Base-by-base conservation (phyloP, 495 filamentous ascomycete species). In the Lasiosphaeris hirsuta region DNA sequence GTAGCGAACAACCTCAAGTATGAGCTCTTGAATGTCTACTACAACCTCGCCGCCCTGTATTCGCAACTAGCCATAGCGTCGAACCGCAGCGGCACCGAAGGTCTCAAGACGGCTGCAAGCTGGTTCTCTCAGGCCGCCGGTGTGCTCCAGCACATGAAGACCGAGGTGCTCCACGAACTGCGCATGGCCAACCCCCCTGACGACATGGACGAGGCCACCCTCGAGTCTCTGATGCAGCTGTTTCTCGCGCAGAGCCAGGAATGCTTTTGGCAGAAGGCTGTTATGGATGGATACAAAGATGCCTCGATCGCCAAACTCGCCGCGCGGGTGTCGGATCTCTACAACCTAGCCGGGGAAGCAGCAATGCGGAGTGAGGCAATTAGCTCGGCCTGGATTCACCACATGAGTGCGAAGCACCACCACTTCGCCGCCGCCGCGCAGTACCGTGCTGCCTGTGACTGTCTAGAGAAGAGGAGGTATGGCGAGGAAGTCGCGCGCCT, bases 251-350 rank as follows among this genome's bases (percentile, higher is more conserved):
- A 98, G 67, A 91, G 86, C 37, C 94, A 98, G 63, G 94, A 98
- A 71, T 97, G 93, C 68, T 97, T 93, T 71, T 98, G 94, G 94
- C 87, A 93, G 53, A 97, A 96, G 67, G 94, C 95, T 2, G 94
- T 96, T 17, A 93, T 92, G 78, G 94, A 97, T 67, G 86, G 86
- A 10, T 81, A 96, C 67, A 96, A 95, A 65, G 94, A 98, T 67
- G 87, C 83, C 9, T 88, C 88, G 0, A 96, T 98, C 52, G 89
- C 94, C 4, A 92, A 91, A 67, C 77, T 98, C 3, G 94, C 94
- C 10, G 91, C 90, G 0, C 87, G 93, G 57, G 92, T 97, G 2
- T 96, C 90, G 0, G 94, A 98, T 67, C 84, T 94, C 36, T 98
- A 97, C 69, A 88, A 84, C 30, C 77, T 87, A 44, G 90, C 92